Base-by-base conservation (phyloP, 495 filamentous ascomycete species). In the Hypoxylon fragiforme region DNA sequence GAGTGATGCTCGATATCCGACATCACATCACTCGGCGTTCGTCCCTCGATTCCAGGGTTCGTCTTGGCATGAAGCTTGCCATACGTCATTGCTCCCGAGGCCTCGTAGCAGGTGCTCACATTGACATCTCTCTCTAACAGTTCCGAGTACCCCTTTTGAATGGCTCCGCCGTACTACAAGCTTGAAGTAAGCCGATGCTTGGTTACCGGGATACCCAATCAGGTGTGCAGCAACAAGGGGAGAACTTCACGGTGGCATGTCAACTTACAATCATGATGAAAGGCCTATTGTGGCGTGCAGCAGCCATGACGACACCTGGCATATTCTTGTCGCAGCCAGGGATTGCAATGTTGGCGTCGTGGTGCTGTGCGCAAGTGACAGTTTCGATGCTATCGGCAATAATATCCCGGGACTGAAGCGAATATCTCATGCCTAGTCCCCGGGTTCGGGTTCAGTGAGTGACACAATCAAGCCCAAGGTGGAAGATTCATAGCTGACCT, bases 321-420 rank as follows among this genome's bases (percentile, higher is more conserved):
- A 98, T 98, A 62, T 98, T 98, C 78, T 98, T 98, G 71, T 98
- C 94, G 65, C 94, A 98, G 7, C 94, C 94, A 1, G 94, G 91
- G 56, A 98, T 92, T 18, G 89, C 83, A 62, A 98, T 92, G 66
- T 91, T 95, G 46, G 94, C 94, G 60, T 98, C 94, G 68, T 98
- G 91, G 44, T 84, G 86, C 68, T 90, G 86, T 5, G 87, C 87
- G 61, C 89, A 94, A 1, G 91, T 95, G 3, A 95, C 88, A 1
- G 89, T 91, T 70, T 98, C 92, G 54, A 98, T 89, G 62, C 85
- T 90, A 68, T 98, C 94, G 49, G 94, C 94, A 60, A 98, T 98
- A 45, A 97, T 85, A 52, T 98, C 94, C 35, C 94, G 80, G 12
- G 88, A 89, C 71, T 98, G 92, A n/a, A 98, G 82, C 12, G 91